Base-by-base conservation (phyloP, 2,329 filamentous ascomycete species). In the Fusarium dimerum region DNA sequence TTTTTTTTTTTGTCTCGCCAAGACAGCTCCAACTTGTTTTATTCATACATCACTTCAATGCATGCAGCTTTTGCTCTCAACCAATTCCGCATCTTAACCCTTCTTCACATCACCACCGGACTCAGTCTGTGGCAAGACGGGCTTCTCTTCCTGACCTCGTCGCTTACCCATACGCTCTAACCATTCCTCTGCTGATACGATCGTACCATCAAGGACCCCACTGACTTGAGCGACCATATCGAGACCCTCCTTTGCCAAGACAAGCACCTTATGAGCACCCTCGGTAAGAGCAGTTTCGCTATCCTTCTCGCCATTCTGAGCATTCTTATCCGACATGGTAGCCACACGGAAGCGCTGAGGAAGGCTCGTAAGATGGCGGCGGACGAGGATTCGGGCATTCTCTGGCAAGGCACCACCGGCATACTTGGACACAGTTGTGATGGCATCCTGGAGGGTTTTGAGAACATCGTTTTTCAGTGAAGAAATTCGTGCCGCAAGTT, bases 141-240 rank as follows among this genome's bases (percentile, higher is more conserved):
- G 48, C 46, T 66, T 64, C 39, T 70, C 66, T 2, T 68, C 63
- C 12, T 66, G 66, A 29, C 58, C 47, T 47, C 54, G 55, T 43
- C 64, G 57, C 61, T 70, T 73, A 32, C 89, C 90, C 52, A 96
- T 77, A 17, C 86, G 80, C 53, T 92, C 88, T 59, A 93, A 90
- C 94, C 94, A 97, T 62, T 87, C 85, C 71, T 97, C 93, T 1
- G 94, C 94, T 63, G 89, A 94, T 50, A 89, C 83, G 48, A 97
- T 88, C 0, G 94, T 97, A 48, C 91, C 89, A 61, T 95, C 90
- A 9, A 97, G 81, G 2, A 97, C 90, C 6, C 87, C 85, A 40
- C 87, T 94, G 45, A 99, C 91, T 69, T 97, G 92, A 1, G 85
- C 83, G 80, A 97, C 92, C 88, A 97, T 96, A 62, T 97, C 92